These are phyloP conservation scores for Hordeum marinum DNA, from an alignment of 176 grass and related monocot species.

Conservation along the genomic window DNA sequence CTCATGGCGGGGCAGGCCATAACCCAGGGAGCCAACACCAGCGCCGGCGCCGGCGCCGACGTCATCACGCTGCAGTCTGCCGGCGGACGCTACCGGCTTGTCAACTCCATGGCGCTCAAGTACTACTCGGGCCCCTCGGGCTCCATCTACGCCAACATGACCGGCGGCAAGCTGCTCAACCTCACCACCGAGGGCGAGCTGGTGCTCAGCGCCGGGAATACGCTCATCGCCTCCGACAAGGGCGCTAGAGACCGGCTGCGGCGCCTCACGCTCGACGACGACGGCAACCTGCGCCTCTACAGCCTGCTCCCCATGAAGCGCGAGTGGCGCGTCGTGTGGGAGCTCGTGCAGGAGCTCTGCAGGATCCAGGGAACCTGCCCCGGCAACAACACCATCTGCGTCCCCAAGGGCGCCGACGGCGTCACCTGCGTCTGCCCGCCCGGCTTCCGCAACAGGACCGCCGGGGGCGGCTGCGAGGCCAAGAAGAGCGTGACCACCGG, in stretches of 20 bases:
- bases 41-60: too few relatives aligned
- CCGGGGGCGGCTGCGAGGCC: not conserved
- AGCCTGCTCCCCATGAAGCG: conserved; percentile 16
- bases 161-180: not conserved
- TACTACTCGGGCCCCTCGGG: not conserved
- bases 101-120: conserved; percentile 13
- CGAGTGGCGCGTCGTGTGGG: conserved; percentile 47
- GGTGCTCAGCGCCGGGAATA: not conserved
- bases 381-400: conserved; percentile 42
- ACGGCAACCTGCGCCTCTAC: conserved; percentile 83
- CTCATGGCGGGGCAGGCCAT: conserved; percentile 53
- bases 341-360: conserved; percentile 75
- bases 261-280: conserved; percentile 58
- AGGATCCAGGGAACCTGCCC: conserved; percentile 56
- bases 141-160: conserved; percentile 14
- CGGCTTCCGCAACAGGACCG: conserved; percentile 31
- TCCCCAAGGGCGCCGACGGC: conserved; percentile 37
- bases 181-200: conserved; percentile 43
- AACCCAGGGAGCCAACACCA: not conserved
- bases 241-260: conserved; percentile 19
- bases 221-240: conserved; percentile 38
- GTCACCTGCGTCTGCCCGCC: conserved; percentile 69
- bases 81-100: conserved; percentile 28
- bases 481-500: conserved; percentile 13
- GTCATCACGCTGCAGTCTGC: conserved; percentile 18